Evolutionary conservation across 106 monocot genomes (phyloP).

Genomic region (Dioscorea zingiberensis): DNA sequence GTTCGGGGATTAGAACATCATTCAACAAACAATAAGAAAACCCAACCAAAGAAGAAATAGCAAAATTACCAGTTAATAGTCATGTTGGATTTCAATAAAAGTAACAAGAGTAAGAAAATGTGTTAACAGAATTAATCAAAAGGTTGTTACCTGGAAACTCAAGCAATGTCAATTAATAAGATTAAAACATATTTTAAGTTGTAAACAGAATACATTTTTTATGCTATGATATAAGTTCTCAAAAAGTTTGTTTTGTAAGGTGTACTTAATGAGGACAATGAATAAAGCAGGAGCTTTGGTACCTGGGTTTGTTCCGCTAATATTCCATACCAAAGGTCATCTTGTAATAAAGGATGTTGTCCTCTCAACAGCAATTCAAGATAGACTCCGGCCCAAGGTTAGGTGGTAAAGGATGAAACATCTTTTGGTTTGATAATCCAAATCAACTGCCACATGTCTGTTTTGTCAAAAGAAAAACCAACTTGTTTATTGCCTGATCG

Average conservation of each 20-base stretch:
- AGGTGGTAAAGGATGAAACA: conserved; percentile 98
- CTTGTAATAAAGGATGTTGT: conserved; percentile 92
- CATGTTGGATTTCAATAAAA: no score
- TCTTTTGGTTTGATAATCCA: conserved; percentile 97
- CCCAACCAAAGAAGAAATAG: background rate
- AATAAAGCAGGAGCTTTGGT: conserved; percentile 16
- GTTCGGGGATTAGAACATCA: conserved; percentile 27
- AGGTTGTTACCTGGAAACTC: no score
- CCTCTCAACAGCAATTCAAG: conserved; percentile 94
- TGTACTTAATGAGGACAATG: no score
- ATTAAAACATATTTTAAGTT: no score
- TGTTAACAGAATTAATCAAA: no score
- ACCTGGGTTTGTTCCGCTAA: conserved; percentile 98
- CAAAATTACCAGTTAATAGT: no score
- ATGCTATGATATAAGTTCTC: no score
- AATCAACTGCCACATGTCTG: conserved; percentile 91
- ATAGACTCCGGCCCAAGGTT: conserved; percentile 96
- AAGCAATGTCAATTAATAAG: no score
- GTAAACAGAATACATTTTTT: no score
- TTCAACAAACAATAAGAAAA: conserved; percentile 1
- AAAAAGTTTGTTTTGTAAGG: no score
- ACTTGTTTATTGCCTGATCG: conserved; percentile 86
- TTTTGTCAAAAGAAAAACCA: conserved; percentile 96
- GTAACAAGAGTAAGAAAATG: no score
- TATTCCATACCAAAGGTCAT: conserved; percentile 99